Evolutionary conservation across 176 grass and related monocot genomes (phyloP).

Genomic region (Secale cereale): DNA sequence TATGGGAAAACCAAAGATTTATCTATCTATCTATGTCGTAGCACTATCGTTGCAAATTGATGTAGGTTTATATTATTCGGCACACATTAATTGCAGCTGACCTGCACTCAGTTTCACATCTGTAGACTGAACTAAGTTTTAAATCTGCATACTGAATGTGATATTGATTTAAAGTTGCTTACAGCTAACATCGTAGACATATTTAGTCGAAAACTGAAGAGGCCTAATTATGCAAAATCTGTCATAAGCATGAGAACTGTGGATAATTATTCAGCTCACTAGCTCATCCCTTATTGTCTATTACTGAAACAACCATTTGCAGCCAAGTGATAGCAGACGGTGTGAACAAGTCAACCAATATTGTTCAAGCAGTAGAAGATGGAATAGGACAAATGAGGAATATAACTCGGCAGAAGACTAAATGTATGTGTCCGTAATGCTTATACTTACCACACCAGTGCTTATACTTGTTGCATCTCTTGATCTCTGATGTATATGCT

Average conservation of each 20-base stretch:
- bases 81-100: neutral
- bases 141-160: neutral
- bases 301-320: conserved; percentile 24
- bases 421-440: conserved; percentile 43
- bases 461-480: neutral
- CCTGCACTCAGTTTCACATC: neutral
- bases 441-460: neutral
- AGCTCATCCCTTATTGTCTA: neutral
- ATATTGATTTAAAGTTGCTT: neutral
- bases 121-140: neutral
- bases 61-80: neutral
- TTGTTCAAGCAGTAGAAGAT: conserved; percentile 56
- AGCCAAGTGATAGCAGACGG: conserved; percentile 68
- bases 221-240: neutral
- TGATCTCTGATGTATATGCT: neutral
- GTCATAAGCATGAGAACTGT: neutral
- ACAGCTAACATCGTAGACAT: neutral
- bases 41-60: neutral
- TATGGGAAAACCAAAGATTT: neutral
- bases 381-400: conserved; percentile 64
- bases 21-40: neutral
- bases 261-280: neutral
- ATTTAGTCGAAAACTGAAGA: neutral
- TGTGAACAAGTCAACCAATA: conserved; percentile 68
- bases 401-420: conserved; percentile 48